Conservation (phyloP, 208 protist genomes). For the Leishmania gerbilli region DNA sequence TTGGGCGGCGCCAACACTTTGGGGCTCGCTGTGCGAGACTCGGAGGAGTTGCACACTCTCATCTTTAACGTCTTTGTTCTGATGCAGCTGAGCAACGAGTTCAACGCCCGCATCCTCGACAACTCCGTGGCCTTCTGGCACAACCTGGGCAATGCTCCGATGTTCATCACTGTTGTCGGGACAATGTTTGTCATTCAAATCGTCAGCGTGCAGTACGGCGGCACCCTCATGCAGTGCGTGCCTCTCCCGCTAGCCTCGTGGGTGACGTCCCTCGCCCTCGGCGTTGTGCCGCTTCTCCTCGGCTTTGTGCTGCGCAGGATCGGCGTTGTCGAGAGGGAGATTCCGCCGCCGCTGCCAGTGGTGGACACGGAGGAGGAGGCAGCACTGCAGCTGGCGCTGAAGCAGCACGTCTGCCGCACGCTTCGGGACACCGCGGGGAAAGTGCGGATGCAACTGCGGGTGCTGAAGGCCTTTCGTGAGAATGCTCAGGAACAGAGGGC, state of each 20-base stretch:
- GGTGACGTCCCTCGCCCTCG: slow-evolving; percentile 55
- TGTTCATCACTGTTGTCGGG: slow-evolving; percentile 66
- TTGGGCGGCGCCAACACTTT: slow-evolving; percentile 28
- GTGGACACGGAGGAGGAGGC: slow-evolving; percentile 27
- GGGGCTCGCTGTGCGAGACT: slow-evolving; percentile 1
- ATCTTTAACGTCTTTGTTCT: slow-evolving; percentile 90
- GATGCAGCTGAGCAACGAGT: slow-evolving; percentile 91
- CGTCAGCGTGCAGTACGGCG: slow-evolving; percentile 77
- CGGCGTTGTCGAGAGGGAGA: slow-evolving; percentile 19
- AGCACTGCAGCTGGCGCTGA: slow-evolving; percentile 13
- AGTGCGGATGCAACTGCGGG: slow-evolving; percentile 41
- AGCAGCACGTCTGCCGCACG: slow-evolving; percentile 24
- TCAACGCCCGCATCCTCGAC: slow-evolving; percentile 83
- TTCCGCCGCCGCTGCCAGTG: slow-evolving; percentile 26
- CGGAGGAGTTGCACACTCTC: slow-evolving; percentile 56
- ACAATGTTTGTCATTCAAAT: slow-evolving; percentile 67
- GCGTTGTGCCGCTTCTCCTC: slow-evolving; percentile 48
- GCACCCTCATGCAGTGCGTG: slow-evolving; percentile 77
- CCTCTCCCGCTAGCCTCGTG: slow-evolving; percentile 67
- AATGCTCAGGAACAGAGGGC: slow-evolving; percentile 15
- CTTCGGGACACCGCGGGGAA: slow-evolving; percentile 28
- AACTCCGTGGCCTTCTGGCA: slow-evolving; percentile 51
- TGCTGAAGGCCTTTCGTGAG: slow-evolving; percentile 32
- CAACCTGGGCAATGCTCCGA: slow-evolving; percentile 51
- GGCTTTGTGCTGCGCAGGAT: slow-evolving; percentile 40